Conservation (phyloP, 352 stramenopile genomes). For the Pythium folliculosum region DNA sequence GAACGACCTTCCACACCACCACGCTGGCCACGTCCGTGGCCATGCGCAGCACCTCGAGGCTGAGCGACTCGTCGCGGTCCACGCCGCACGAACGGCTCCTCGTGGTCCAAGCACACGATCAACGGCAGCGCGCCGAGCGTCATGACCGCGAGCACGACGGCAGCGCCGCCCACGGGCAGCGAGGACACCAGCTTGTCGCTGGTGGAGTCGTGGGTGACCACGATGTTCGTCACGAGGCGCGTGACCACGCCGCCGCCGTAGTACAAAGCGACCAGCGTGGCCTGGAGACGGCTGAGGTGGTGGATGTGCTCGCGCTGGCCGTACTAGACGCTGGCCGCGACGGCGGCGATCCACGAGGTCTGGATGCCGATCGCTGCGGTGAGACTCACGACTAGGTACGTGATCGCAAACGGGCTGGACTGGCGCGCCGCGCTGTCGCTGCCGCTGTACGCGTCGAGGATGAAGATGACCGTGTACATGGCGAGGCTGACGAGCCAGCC, state of each 20-base stretch:
- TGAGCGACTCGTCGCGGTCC: constrained; percentile 19
- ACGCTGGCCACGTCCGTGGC: constrained; percentile 39
- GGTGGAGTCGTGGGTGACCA: background rate
- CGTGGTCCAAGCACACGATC: constrained; percentile 16
- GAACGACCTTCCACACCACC: constrained; percentile 10
- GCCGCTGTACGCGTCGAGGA: constrained; percentile 22
- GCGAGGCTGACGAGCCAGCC: constrained; percentile 26
- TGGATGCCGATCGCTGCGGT: constrained; percentile 39
- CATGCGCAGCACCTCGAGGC: constrained; percentile 21
- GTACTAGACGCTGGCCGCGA: constrained; percentile 39
- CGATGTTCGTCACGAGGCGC: constrained; percentile 15
- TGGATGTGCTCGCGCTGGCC: constrained; percentile 38
- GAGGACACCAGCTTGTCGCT: constrained; percentile 3
- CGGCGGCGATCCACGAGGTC: constrained; percentile 37
- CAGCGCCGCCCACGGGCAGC: constrained; percentile 15
- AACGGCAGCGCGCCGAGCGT: constrained; percentile 14
- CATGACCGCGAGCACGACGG: constrained; percentile 10
- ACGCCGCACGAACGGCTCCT: constrained; percentile 10
- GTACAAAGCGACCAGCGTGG: constrained; percentile 22
- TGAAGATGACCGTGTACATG: constrained; percentile 27
- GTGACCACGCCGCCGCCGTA: constrained; percentile 27
- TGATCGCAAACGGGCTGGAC: background rate
- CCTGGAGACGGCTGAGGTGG: constrained; percentile 27
- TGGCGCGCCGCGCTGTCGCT: background rate
- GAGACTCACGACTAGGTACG: constrained; percentile 24